Conservation (phyloP, 2,329 filamentous ascomycete species). For the Bipolaris sorokiniana region DNA sequence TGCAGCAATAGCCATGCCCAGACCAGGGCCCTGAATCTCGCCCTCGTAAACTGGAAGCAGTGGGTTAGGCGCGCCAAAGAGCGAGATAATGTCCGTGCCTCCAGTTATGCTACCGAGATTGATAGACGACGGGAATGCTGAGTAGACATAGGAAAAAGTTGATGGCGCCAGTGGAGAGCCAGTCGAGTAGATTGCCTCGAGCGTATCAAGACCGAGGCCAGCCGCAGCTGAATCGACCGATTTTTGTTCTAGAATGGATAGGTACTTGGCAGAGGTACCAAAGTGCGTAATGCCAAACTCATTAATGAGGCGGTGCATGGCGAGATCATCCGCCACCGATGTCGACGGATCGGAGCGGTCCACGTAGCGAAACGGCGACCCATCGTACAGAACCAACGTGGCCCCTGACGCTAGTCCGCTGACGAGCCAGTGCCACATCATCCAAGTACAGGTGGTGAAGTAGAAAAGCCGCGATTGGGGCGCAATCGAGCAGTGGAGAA, state of each 20-base stretch:
- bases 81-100: slow-evolving; percentile 93
- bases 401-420: slow-evolving; percentile 83
- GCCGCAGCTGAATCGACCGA: slow-evolving; percentile 35
- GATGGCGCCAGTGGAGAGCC: slow-evolving; percentile 91
- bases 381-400: slow-evolving; percentile 87
- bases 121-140: slow-evolving; percentile 76
- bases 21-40: slow-evolving; percentile 57
- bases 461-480: slow-evolving; percentile 81
- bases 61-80: slow-evolving; percentile 83
- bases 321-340: slow-evolving; percentile 72
- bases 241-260: slow-evolving; percentile 87
- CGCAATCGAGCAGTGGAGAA: slow-evolving; percentile 81
- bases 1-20: slow-evolving; percentile 59
- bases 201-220: slow-evolving; percentile 60
- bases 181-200: slow-evolving; percentile 91
- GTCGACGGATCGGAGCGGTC: slow-evolving; percentile 50
- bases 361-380: slow-evolving; percentile 76
- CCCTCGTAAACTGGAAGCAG: slow-evolving; percentile 57
- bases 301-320: slow-evolving; percentile 81
- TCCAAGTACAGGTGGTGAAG: slow-evolving; percentile 95
- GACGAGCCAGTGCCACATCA: slow-evolving; percentile 99
- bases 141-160: slow-evolving; percentile 89
- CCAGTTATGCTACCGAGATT: slow-evolving; percentile 94
- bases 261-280: slow-evolving; percentile 91
- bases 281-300: slow-evolving; percentile 87